Base-by-base conservation (phyloP, 106 monocot species). In the Platanthera guangdongensis region DNA sequence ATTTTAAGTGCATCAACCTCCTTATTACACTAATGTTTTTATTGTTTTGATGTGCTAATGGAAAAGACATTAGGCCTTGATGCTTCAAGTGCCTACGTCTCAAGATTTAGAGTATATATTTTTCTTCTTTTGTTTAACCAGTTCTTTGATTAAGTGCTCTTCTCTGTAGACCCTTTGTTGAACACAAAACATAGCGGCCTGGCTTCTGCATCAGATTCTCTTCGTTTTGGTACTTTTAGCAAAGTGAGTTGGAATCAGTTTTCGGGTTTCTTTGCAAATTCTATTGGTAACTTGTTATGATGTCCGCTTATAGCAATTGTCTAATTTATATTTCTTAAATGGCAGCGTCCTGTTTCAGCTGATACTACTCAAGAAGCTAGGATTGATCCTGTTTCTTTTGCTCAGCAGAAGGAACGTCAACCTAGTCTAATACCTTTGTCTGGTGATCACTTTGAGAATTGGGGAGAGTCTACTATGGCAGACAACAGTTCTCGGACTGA, bases 391-490 rank as follows among this genome's bases (percentile, higher is more conserved):
- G 53, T 76, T 55, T 51, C 75, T 25, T 74, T 62, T 57, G 39
- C 39, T 19, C 71, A 52, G 11, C 59, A 72, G 57, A 74, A 76
- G 52, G 71, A 18, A 15, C 75, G 62, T 9, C 63, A 62, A 55
- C 6, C 18, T 32, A 72, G 49, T 72, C 51, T 62, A 13, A 32
- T 63, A 51, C 49, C 75, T 70, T 57, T 81, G 11, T 73, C 70
- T 50, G 72, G 51, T 71, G 63, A 53, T 25, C 83, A 81, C 13
- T 78, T 85, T 59, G 75, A 83, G 50, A 83, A 79, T 28, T 83
- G 85, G 76, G 89, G 77, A 71, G 90, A 86, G 55, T 86, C 87
- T 50, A 74, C 80, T 74, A 93, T 97, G 96, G 91, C 85, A 72
- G 85, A 88, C 75, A 74, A 65, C 57, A 85, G 88, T 76, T 78